Conservation (phyloP, 2,329 filamentous ascomycete species). For the Capronia americana region DNA sequence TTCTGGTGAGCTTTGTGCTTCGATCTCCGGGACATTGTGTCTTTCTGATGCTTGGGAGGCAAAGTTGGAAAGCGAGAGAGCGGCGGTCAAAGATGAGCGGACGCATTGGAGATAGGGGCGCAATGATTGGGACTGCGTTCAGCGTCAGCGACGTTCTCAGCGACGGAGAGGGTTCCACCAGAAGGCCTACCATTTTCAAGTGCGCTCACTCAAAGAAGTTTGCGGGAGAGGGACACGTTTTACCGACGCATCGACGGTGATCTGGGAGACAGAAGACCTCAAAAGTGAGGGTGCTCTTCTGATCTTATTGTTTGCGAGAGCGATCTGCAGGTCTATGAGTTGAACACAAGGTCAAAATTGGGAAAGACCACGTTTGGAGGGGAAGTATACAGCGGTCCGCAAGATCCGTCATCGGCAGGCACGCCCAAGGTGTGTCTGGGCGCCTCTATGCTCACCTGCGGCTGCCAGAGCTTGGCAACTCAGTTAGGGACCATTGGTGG, state of each 20-base stretch:
- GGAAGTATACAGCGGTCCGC: slow-evolving; percentile 7
- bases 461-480: slow-evolving; percentile 4
- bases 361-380: background rate
- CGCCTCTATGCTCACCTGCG: slow-evolving; percentile 20
- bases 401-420: slow-evolving; percentile 19
- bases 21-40: slow-evolving; percentile 97
- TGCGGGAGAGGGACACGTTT: slow-evolving; percentile 4
- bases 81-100: slow-evolving; percentile 89
- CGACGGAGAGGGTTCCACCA: background rate
- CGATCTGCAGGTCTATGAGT: background rate
- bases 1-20: slow-evolving; percentile 90
- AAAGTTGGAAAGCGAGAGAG: slow-evolving; percentile 94
- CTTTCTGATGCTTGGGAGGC: slow-evolving; percentile 95
- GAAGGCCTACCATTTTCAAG: slow-evolving; percentile 36
- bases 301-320: background rate
- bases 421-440: background rate
- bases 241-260: slow-evolving; percentile 26
- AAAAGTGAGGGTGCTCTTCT: background rate
- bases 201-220: slow-evolving; percentile 21
- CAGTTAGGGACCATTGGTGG: slow-evolving; percentile 5
- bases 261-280: background rate
- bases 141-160: slow-evolving; percentile 40
- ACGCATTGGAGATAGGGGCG: slow-evolving; percentile 96
- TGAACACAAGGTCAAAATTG: background rate
- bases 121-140: slow-evolving; percentile 83